Evolutionary conservation across 495 filamentous ascomycete genomes (phyloP), one percentile per base, ranked within the genome.

Genomic region (Penicillium subrubescens): DNA sequence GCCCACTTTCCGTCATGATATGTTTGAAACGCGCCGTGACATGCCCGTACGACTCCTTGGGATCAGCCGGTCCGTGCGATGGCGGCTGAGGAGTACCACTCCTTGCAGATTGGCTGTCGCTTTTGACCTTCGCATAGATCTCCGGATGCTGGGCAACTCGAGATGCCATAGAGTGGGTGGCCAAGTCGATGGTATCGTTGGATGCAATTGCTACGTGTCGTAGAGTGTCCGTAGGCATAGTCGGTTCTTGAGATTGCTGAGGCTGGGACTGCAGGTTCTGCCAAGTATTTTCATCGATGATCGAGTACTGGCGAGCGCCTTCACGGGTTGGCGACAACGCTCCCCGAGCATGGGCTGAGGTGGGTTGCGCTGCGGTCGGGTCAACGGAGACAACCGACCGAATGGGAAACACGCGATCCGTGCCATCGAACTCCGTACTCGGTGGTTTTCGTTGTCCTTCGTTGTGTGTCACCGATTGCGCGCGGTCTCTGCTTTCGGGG

Each of bases 331-430:
- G 74, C 23, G 74, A 70, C 19, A 51, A 19, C 15, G 68, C 14
- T 12, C 53, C 50, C 34, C 70, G 58, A 5, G 54, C 19, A 19
- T 60, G 57, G 3, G 62, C 39, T n/a, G 65, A 50, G 19, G 57
- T 41, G 23, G 64, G 50, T 29, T 62, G 68, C 6, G 44, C 27
- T n/a, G 68, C 56, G 3, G 75, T 72, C 41, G 88, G 84, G 65
- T 90, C 88, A 31, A 96, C 88, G 11, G 88, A 90, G 27, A 96
- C 85, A 29, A 91, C 88, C 14, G 90, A 94, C 39, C 90, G 86
- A n/a, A 96, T 90, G 14, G 92, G 92, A 61, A 93, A 96, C 23
- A 96, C 89, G 29, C 90, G 84, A 67, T 94, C 90, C 10, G 81
- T 75, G 19, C 73, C 71, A 46, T 78, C 78, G 27, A 67, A 71